phyloP scores from a whole-genome alignment of 1,284 basidiomycete genomes.

The Ceratobasidium sp. region DNA sequence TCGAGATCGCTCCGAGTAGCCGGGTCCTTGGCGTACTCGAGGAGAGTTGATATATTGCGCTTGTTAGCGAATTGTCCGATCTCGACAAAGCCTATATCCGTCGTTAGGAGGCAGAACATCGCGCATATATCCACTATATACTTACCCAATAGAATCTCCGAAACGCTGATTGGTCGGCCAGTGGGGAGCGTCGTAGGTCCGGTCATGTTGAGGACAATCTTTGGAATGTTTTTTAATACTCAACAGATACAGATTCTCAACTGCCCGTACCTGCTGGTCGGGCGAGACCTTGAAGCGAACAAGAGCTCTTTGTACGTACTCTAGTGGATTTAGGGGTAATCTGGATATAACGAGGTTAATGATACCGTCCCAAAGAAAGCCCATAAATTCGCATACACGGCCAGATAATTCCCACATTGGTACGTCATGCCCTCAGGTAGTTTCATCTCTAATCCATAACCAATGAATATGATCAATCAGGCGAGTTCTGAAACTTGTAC shows the following conservation, averaged over 20 bases:
- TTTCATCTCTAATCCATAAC: not conserved
- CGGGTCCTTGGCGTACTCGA: conserved; percentile 45
- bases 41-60: conserved; percentile 49
- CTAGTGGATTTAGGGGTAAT: conserved; percentile 46
- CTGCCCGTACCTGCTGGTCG: conserved; percentile 59
- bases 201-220: conserved; percentile 61
- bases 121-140: conserved; percentile 59
- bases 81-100: conserved; percentile 50
- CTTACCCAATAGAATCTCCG: conserved; percentile 52
- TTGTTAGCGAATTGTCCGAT: conserved; percentile 53
- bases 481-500: conserved; percentile 49
- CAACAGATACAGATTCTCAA: not conserved
- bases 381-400: conserved; percentile 49
- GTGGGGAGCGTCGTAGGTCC: conserved; percentile 59
- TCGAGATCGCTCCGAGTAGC: conserved; percentile 52
- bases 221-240: not conserved
- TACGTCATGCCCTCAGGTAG: conserved; percentile 27
- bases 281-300: conserved; percentile 48
- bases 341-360: conserved; percentile 56
- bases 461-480: not conserved
- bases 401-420: conserved; percentile 34
- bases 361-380: conserved; percentile 61
- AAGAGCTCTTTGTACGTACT: conserved; percentile 45
- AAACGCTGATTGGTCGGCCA: conserved; percentile 19
- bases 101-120: not conserved